These are phyloP conservation scores for Globisporangium takayamanum DNA, from an alignment of 352 stramenopile genomes.

Conservation along the genomic window DNA sequence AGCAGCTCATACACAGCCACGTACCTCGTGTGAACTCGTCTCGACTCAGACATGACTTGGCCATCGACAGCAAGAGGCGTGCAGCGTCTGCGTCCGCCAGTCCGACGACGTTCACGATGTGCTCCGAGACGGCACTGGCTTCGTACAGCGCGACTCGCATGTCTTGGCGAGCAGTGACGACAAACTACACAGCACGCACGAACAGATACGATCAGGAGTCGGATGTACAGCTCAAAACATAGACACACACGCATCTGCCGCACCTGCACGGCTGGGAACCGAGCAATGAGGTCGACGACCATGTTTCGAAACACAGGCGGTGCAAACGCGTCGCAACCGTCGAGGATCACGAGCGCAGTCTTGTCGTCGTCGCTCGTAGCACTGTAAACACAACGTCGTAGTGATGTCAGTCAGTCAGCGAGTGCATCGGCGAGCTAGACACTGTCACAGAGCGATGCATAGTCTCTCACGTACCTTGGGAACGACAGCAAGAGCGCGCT, in stretches of 20 bases:
- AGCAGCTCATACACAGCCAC: constrained; percentile 6
- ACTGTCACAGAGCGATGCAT: neutral
- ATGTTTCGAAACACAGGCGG: constrained; percentile 33
- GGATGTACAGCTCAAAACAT: neutral
- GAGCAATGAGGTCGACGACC: constrained; percentile 29
- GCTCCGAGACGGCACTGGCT: constrained; percentile 11
- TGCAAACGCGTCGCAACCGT: constrained; percentile 51
- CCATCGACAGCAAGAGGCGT: constrained; percentile 41
- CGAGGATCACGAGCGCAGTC: constrained; percentile 39
- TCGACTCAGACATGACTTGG: constrained; percentile 26
- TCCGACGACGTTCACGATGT: constrained; percentile 27
- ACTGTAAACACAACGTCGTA: constrained; percentile 1
- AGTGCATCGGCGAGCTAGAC: neutral
- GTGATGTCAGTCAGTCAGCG: neutral
- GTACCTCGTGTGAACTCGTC: constrained; percentile 34
- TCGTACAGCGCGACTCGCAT: constrained; percentile 17
- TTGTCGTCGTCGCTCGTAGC: constrained; percentile 13
- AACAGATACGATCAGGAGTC: neutral
- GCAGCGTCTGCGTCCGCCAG: constrained; percentile 36
- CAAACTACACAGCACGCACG: constrained; percentile 16
- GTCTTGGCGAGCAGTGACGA: constrained; percentile 29
- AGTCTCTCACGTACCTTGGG: constrained; percentile 20
- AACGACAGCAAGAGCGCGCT: constrained; percentile 25
- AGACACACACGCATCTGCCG: neutral
- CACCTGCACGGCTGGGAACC: constrained; percentile 42